Evolutionary conservation across 148 eudicot species (phyloP).

Genomic region (Camellia japonica): DNA sequence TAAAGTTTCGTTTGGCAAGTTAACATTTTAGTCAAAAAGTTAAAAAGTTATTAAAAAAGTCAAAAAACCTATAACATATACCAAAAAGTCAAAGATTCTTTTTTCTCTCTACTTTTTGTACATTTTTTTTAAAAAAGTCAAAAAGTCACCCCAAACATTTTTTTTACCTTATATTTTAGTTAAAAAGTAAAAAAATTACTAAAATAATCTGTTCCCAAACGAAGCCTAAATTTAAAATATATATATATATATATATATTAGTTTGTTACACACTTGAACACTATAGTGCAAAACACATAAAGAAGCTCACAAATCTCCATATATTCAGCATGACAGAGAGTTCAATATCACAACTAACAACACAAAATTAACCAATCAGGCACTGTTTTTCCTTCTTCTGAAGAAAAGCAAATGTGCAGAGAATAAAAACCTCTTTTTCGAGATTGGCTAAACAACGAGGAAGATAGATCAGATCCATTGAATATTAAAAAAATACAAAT

Average conservation of each 20-base stretch:
- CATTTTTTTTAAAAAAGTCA: too few species aligned
- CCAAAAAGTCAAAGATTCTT: too few species aligned
- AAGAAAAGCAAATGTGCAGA: conserved; percentile 18
- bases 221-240: too few species aligned
- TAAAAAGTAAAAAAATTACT: too few species aligned
- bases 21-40: too few species aligned
- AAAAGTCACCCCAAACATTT: too few species aligned
- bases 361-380: conserved; percentile 12
- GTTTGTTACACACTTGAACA: not conserved
- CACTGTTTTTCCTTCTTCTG: not conserved
- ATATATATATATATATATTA: not conserved
- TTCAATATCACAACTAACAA: not conserved
- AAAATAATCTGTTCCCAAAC: too few species aligned
- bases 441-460: conserved; percentile 13
- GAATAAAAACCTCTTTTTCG: conserved; percentile 17
- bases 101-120: too few species aligned
- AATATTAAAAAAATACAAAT: not conserved
- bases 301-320: not conserved
- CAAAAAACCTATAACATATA: too few species aligned
- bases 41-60: too few species aligned
- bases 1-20: too few species aligned
- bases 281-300: not conserved
- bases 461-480: conserved; percentile 32
- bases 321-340: conserved; percentile 3
- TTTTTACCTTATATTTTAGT: too few species aligned